Evolutionary conservation across 257 asterid genomes (phyloP).

Genomic region (Cruciata laevipes): DNA sequence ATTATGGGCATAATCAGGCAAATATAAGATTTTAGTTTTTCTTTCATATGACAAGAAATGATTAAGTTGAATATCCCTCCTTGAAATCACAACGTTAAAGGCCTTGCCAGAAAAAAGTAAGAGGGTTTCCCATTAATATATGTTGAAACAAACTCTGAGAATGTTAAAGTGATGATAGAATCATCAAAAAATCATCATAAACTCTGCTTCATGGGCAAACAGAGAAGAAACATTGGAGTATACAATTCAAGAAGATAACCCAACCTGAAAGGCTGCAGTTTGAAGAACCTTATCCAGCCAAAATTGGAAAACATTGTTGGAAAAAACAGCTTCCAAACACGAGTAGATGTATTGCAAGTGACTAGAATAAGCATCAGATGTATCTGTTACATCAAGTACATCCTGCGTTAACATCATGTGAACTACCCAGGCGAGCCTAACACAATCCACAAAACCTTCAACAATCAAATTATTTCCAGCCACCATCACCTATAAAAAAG

Average conservation of each 20-base stretch:
- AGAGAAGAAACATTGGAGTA: neutral
- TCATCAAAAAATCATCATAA: neutral
- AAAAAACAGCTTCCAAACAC: slow-evolving; percentile 71
- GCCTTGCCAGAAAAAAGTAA: neutral
- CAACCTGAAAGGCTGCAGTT: slow-evolving; percentile 88
- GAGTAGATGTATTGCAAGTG: slow-evolving; percentile 44
- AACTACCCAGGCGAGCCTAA: slow-evolving; percentile 88
- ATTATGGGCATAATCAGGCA: neutral
- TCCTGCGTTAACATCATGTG: slow-evolving; percentile 76
- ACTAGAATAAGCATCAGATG: slow-evolving; percentile 39
- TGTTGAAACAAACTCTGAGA: neutral
- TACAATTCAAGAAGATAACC: slow-evolving; percentile 8
- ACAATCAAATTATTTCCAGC: slow-evolving; percentile 58
- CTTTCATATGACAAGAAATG: neutral
- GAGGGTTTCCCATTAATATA: neutral
- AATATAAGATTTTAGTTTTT: neutral
- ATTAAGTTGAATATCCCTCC: neutral
- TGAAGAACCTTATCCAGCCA: slow-evolving; percentile 79
- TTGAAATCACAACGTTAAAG: neutral
- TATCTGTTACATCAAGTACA: slow-evolving; percentile 53
- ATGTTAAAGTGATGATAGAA: neutral
- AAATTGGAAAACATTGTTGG: slow-evolving; percentile 80
- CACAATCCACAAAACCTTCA: slow-evolving; percentile 85
- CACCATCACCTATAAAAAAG: slow-evolving; percentile 61
- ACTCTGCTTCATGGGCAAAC: neutral